Evolutionary conservation across 257 asterid species (phyloP).

Genomic region (Salvia splendens): DNA sequence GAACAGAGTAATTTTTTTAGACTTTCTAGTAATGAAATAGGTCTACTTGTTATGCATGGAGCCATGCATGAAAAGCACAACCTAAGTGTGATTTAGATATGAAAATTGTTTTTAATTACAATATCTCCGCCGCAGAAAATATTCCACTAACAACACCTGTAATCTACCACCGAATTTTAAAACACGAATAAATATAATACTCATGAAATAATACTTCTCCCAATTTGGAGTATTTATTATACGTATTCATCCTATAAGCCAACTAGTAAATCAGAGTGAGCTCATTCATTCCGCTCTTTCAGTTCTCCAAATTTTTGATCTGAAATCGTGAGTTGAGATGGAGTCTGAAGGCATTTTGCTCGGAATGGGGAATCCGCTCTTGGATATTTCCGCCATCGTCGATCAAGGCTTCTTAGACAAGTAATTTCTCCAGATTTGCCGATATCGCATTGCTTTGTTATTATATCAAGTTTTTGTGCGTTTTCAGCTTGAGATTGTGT

Average conservation of each 20-base stretch:
- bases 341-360: slow-evolving; percentile 66
- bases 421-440: slow-evolving; percentile 38
- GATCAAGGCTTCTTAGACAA: slow-evolving; percentile 82
- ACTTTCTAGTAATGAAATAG: too few relatives aligned
- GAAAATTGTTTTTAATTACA: too few relatives aligned
- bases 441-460: slow-evolving; percentile 17
- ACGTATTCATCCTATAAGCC: slow-evolving; percentile 17
- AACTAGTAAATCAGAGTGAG: background rate
- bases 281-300: slow-evolving; percentile 15
- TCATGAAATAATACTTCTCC: too few relatives aligned
- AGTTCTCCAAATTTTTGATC: slow-evolving; percentile 12
- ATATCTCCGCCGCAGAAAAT: background rate
- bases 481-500: slow-evolving; percentile 27
- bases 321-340: slow-evolving; percentile 44
- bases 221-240: background rate
- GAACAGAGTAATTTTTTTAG: too few relatives aligned
- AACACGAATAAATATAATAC: too few relatives aligned
- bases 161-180: background rate
- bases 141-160: slow-evolving; percentile 1
- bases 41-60: too few relatives aligned
- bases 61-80: too few relatives aligned
- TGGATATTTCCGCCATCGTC: slow-evolving; percentile 79
- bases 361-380: slow-evolving; percentile 95
- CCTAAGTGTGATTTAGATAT: too few relatives aligned
- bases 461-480: too few relatives aligned